Conservation (phyloP, 1,139 yeast species). For the Kodamaea suecica region DNA sequence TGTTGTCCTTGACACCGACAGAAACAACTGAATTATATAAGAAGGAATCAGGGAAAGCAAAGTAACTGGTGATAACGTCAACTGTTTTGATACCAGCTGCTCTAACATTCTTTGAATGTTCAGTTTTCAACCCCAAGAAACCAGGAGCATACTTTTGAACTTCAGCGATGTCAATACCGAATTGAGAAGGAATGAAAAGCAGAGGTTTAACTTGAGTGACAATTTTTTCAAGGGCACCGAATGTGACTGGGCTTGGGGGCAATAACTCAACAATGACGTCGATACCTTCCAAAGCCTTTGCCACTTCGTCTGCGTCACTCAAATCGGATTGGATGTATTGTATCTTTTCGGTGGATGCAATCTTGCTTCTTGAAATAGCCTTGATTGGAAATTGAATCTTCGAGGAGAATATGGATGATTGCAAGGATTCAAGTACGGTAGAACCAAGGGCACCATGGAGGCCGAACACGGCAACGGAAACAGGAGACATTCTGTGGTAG, state of each 20-base stretch:
- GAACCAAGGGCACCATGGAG: conserved; percentile 50
- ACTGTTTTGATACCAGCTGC: conserved; percentile 50
- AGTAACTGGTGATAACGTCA: conserved; percentile 43
- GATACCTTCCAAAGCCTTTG: conserved; percentile 40
- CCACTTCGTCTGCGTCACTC: conserved; percentile 19
- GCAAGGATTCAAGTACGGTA: conserved; percentile 45
- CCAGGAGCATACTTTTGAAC: conserved; percentile 28
- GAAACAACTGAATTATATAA: conserved; percentile 31
- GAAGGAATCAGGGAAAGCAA: conserved; percentile 41
- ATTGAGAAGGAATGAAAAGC: conserved; percentile 60
- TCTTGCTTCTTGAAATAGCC: conserved; percentile 45
- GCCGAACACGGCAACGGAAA: conserved; percentile 50
- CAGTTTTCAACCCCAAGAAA: conserved; percentile 34
- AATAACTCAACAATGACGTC: conserved; percentile 52
- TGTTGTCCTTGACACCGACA: conserved; percentile 36
- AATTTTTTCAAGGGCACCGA: conserved; percentile 28
- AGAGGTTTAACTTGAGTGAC: conserved; percentile 44
- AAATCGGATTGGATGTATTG: conserved; percentile 38
- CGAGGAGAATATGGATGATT: conserved; percentile 37
- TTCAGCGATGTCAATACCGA: conserved; percentile 44
- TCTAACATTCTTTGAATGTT: conserved; percentile 40
- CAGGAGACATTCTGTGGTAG: neutral
- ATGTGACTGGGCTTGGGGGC: conserved; percentile 24
- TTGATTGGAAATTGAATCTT: conserved; percentile 49
- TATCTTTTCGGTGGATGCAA: conserved; percentile 34